Evolutionary conservation across 2,329 filamentous ascomycete species (phyloP), one percentile per base, ranked within the genome.

Genomic region (Fusarium coffeatum): DNA sequence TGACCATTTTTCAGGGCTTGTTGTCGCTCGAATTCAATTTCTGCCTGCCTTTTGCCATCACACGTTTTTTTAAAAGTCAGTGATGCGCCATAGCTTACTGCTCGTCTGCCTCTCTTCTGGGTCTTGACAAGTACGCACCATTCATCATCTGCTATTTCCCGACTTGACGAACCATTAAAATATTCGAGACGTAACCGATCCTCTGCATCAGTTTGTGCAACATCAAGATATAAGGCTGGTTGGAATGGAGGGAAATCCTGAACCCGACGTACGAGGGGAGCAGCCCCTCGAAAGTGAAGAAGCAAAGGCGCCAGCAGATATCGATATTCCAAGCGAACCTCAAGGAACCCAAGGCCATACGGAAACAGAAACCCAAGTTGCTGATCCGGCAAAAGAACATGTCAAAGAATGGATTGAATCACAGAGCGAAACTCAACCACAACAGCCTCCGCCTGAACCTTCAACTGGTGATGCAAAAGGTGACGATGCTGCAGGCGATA

Each of bases 231-330:
- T 40, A 64, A 45, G 45, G 45, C 22, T 34, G 47, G 23, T 18
- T 72, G 72, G 72, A 71, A 77, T 77, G 75, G 74, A 77, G 59
- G 71, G 61, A 69, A 74, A 73, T 70, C 42, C 63, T 69, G 68
- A 71, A 56, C 22, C 47, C 45, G 68, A 69, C 53, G 59, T 55
- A 27, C 62, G 37, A 58, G 56, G 69, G 64, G 49, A 64, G 25
- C 32, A 41, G 46, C 56, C 57, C 42, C 40, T 55, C 23, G 47
- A 42, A 34, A 37, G 43, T 22, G 42, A 41, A 50, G 47, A 55
- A 41, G 27, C 46, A 55, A 51, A 49, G 37, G 56, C 22, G n/a
- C 42, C 53, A 43, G 54, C 62, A 55, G 47, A 69, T 40, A 34
- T 55, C 47, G 43, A 41, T 51, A 25, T 32, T 41, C 58, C 60